Conservation (phyloP, 495 filamentous ascomycete genomes). For the Friedmanniomyces simplex region DNA sequence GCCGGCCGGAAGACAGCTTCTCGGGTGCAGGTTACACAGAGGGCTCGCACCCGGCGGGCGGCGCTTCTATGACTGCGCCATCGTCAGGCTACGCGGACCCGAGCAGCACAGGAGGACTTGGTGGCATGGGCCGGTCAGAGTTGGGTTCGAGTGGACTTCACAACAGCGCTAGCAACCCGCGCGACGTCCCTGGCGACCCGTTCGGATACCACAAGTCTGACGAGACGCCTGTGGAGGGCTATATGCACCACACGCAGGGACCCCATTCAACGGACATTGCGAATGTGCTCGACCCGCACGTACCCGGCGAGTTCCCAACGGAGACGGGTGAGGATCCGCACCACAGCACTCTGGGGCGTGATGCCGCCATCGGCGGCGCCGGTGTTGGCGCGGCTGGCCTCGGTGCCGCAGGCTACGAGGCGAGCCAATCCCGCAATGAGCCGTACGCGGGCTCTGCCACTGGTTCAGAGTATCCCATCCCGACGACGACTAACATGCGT, state of each 20-base stretch:
- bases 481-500: not conserved
- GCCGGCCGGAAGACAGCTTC: not conserved
- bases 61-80: too few species aligned
- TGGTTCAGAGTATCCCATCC: not conserved
- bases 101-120: not conserved
- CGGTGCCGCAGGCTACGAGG: slow-evolving; percentile 11
- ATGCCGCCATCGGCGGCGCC: not conserved
- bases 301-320: slow-evolving; percentile 7
- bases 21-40: not conserved
- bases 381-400: not conserved
- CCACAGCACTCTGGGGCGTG: not conserved
- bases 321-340: slow-evolving; percentile 3
- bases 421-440: slow-evolving; percentile 2
- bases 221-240: slow-evolving; percentile 8
- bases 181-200: not conserved
- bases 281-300: slow-evolving; percentile 9
- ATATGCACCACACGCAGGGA: not conserved
- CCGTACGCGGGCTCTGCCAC: not conserved
- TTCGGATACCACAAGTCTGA: slow-evolving; percentile 4
- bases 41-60: too few species aligned
- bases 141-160: not conserved
- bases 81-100: not conserved
- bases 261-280: slow-evolving; percentile 10
- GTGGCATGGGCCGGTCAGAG: not conserved
- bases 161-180: not conserved